These are phyloP conservation scores for Hibiscus trionum DNA, from an alignment of 345 rosid species.

Conservation along the genomic window DNA sequence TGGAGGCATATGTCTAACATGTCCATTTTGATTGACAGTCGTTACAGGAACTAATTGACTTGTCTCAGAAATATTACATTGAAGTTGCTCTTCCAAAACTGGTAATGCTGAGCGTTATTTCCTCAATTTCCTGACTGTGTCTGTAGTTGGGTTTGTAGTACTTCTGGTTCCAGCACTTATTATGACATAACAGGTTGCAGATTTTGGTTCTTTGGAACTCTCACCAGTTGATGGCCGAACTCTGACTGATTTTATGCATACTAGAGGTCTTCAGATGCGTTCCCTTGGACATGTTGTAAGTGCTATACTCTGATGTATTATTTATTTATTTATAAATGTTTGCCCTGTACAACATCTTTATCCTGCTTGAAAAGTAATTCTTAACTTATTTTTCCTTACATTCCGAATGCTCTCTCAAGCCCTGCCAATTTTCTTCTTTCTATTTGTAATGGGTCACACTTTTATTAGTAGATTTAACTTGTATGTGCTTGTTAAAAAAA, in stretches of 20 bases:
- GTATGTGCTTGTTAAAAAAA: background rate
- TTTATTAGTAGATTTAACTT: background rate
- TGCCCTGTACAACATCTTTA: background rate
- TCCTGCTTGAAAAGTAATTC: background rate
- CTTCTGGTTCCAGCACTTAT: slow-evolving; percentile 14
- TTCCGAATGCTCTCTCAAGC: background rate
- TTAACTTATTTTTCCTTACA: background rate
- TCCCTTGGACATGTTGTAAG: slow-evolving; percentile 94
- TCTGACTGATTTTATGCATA: slow-evolving; percentile 96
- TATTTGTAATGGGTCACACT: background rate
- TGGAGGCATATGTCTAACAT: slow-evolving; percentile 20
- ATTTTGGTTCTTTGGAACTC: slow-evolving; percentile 96
- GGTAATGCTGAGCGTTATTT: slow-evolving; percentile 38
- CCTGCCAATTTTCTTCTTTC: background rate
- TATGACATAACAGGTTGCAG: slow-evolving; percentile 69
- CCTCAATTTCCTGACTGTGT: slow-evolving; percentile 8
- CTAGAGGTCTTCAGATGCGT: slow-evolving; percentile 96
- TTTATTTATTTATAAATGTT: slow-evolving; percentile 9
- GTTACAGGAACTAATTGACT: slow-evolving; percentile 69
- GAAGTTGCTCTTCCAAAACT: slow-evolving; percentile 95
- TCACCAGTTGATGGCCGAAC: slow-evolving; percentile 99
- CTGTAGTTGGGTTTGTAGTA: slow-evolving; percentile 10
- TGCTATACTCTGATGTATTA: slow-evolving; percentile 16
- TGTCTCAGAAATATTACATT: slow-evolving; percentile 69
- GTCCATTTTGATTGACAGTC: slow-evolving; percentile 45